Conservation (phyloP, 305 asterid species). For the Rubia tinctorum region DNA sequence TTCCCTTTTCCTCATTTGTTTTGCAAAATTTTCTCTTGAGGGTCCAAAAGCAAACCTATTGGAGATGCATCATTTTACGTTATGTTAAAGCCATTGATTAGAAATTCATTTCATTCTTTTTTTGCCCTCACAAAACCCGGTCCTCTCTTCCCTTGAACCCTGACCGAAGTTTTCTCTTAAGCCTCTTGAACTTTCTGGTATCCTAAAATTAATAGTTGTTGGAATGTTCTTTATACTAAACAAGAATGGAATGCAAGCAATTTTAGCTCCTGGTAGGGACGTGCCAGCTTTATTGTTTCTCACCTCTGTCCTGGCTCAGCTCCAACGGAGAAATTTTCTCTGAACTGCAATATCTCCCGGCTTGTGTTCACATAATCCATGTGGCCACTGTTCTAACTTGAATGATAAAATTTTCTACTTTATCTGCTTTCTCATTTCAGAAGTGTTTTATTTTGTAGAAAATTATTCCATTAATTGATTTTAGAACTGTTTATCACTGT, state of each 20-base stretch:
- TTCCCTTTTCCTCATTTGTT: constrained; percentile 5
- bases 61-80: neutral
- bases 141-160: neutral
- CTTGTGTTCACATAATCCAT: too few species aligned
- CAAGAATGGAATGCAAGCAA: too few species aligned
- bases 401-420: too few species aligned
- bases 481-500: neutral
- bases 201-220: too few species aligned
- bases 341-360: neutral
- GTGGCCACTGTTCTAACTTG: too few species aligned
- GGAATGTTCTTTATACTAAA: too few species aligned
- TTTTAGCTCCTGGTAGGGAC: neutral
- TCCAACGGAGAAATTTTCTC: neutral
- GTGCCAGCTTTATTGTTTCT: neutral
- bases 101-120: neutral
- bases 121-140: neutral
- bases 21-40: neutral
- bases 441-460: too few species aligned
- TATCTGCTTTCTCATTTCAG: too few species aligned
- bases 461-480: neutral
- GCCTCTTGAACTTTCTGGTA: too few species aligned
- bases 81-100: neutral
- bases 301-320: neutral
- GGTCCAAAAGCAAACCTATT: neutral
- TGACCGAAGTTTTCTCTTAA: too few species aligned